These are phyloP conservation scores for Hippophae gyantsensis DNA, from an alignment of 306 rosid species.

Conservation along the genomic window DNA sequence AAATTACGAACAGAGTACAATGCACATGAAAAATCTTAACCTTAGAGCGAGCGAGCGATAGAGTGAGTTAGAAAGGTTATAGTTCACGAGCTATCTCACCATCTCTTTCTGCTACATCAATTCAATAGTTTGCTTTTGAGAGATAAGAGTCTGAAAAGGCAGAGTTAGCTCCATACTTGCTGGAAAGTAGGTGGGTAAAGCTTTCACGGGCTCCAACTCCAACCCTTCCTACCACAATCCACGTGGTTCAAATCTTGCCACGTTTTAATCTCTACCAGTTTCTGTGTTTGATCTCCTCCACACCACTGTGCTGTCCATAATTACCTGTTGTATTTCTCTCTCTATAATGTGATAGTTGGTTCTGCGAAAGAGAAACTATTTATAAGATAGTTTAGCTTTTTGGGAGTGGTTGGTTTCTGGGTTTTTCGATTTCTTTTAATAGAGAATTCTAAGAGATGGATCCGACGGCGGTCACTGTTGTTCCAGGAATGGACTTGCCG, in stretches of 20 bases:
- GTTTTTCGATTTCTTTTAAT: constrained; percentile 13
- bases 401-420: constrained; percentile 14
- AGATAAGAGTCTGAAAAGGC: constrained; percentile 8
- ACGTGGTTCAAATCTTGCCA: constrained; percentile 35
- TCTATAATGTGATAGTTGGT: constrained; percentile 4
- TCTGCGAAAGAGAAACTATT: neutral
- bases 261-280: constrained; percentile 19
- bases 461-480: constrained; percentile 48
- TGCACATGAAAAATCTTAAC: neutral
- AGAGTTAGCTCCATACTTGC: constrained; percentile 5
- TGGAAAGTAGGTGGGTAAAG: constrained; percentile 37
- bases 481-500: constrained; percentile 77
- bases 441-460: constrained; percentile 27
- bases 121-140: constrained; percentile 6
- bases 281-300: constrained; percentile 6
- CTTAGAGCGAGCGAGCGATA: constrained; percentile 4
- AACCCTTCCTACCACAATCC: constrained; percentile 16
- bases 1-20: too few species aligned
- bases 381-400: constrained; percentile 6
- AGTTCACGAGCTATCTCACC: constrained; percentile 36
- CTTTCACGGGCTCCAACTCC: constrained; percentile 66
- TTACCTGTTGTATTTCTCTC: constrained; percentile 3
- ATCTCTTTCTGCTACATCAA: constrained; percentile 21
- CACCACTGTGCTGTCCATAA: neutral
- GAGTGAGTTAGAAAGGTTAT: neutral